Percentiles rank a stretch among this genome's conserved stretches.
These are phyloP conservation scores for Leptographium wingfieldii DNA, from an alignment of 2,329 filamentous ascomycete species.

Conservation along the genomic window DNA sequence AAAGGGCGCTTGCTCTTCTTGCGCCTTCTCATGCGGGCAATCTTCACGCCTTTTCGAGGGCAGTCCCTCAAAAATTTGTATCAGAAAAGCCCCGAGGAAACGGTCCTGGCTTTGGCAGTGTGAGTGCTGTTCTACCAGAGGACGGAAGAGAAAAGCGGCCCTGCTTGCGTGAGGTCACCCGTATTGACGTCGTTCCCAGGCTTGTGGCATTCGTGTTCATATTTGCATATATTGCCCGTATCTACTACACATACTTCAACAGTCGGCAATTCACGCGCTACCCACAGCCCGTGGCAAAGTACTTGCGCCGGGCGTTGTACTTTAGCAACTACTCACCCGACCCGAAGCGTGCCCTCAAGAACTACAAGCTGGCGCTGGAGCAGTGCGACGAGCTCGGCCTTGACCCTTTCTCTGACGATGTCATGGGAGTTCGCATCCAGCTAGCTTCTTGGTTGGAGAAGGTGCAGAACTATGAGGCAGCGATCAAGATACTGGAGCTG, in stretches of 20 bases:
- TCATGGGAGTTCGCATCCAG: constrained; percentile 79
- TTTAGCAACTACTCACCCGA: constrained; percentile 69
- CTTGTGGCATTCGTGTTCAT: constrained; percentile 21
- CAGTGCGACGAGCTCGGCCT: constrained; percentile 61
- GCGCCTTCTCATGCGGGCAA: constrained; percentile 19
- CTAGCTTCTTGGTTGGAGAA: constrained; percentile 70
- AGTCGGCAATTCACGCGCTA: constrained; percentile 41
- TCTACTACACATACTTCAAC: constrained; percentile 45
- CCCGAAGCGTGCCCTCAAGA: constrained; percentile 64
- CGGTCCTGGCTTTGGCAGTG: constrained; percentile 28
- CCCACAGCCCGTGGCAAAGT: constrained; percentile 60
- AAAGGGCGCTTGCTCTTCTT: constrained; percentile 11
- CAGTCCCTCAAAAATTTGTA: constrained; percentile 25
- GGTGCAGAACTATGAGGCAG: constrained; percentile 53
- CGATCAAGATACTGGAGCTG: constrained; percentile 68
- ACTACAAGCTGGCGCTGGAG: constrained; percentile 69
- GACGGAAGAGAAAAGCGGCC: not conserved
- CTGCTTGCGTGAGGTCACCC: not conserved
- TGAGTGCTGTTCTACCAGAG: constrained; percentile 16
- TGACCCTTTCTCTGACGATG: constrained; percentile 83
- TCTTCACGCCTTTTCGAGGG: constrained; percentile 25
- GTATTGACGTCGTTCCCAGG: constrained; percentile 14
- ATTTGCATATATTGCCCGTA: constrained; percentile 25
- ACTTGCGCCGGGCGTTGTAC: constrained; percentile 74
- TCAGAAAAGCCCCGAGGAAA: constrained; percentile 30